Base-by-base conservation (phyloP, 1,139 yeast genomes). In the Pichia sp. region DNA sequence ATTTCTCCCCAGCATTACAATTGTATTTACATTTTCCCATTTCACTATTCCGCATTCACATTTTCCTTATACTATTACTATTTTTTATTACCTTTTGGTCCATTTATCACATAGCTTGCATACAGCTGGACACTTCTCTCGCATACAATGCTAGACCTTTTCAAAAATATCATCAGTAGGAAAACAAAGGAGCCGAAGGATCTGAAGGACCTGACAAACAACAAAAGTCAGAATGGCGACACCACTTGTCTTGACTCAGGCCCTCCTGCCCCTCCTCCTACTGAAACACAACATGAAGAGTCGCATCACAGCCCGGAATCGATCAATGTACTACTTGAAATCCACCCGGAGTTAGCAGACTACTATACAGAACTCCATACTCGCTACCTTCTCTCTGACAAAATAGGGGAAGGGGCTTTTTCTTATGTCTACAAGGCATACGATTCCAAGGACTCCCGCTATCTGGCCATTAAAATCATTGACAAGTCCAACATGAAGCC, bases 341-440 rank as follows among this genome's bases (percentile, higher is more conserved):
- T 44, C 10, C 58, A 55, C 31, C 59, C 61, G 1, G 60, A 61
- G 34, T 59, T 58, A 17, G 45, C 59, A 8, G 60, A 52, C 2
- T 67, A 61, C 46, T 67, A 68, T 54, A 31, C 52, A 0, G 72
- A 70, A 46, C 55, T 70, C 12, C 60, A 65, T 6, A 46, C 57
- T 3, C 56, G 71, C 17, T 79, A 78, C 62, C 63, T 70, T 38
- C 65, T 79, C 9, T 56, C 73, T 52, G 79, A 75, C 44, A 73
- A 73, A 60, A 73, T 77, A 60, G 81, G 85, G 12, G 85, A 81
- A 67, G 85, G 85, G 9, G 85, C 85, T 1, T 81, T 81, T 59
- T 80, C 84, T 0, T 69, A 75, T 10, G 86, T 81, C 6, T 78
- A 76, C 65, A 78, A 75, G 59, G 85, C 84, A 4, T 67, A 67